Evolutionary conservation across 768 basidiomycete species (phyloP).

Genomic region (Chalciporus chontae): DNA sequence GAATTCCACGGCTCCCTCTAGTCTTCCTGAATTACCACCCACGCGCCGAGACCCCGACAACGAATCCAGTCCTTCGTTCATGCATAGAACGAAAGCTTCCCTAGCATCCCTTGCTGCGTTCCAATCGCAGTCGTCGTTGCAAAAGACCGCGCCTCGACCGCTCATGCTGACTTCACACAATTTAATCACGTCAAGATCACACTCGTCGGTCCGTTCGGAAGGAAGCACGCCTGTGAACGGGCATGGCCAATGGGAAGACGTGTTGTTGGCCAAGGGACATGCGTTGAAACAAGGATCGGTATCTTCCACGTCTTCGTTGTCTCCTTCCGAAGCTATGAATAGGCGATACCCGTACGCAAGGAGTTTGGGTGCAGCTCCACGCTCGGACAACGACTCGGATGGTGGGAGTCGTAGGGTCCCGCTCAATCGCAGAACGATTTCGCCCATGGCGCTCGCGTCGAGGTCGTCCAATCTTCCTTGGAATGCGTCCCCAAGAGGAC

Average conservation of each 20-base stretch:
- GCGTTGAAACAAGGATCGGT: constrained; percentile 49
- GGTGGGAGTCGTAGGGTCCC: constrained; percentile 54
- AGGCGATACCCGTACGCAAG: constrained; percentile 26
- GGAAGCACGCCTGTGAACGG: constrained; percentile 34
- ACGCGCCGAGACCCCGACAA: constrained; percentile 21
- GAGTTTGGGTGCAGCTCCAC: constrained; percentile 25
- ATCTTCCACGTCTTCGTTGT: constrained; percentile 64
- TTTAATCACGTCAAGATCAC: constrained; percentile 35
- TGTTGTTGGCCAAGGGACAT: constrained; percentile 39
- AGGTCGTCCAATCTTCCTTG: constrained; percentile 34
- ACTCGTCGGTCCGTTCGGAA: constrained; percentile 32
- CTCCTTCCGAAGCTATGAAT: constrained; percentile 48
- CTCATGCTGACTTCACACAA: constrained; percentile 57
- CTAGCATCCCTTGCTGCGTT: constrained; percentile 45
- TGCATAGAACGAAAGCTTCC: constrained; percentile 37
- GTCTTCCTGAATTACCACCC: constrained; percentile 25
- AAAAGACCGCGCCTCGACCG: constrained; percentile 61
- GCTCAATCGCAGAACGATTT: constrained; percentile 63
- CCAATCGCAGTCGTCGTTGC: constrained; percentile 27
- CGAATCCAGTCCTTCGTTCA: constrained; percentile 25
- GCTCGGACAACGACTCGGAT: constrained; percentile 60
- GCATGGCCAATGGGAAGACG: constrained; percentile 46
- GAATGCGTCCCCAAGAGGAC: constrained; percentile 33
- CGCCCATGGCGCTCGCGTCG: constrained; percentile 64
- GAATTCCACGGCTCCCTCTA: constrained; percentile 28